Evolutionary conservation across 2,329 filamentous ascomycete genomes (phyloP).

Genomic region (Cryoendolithus antarcticus): DNA sequence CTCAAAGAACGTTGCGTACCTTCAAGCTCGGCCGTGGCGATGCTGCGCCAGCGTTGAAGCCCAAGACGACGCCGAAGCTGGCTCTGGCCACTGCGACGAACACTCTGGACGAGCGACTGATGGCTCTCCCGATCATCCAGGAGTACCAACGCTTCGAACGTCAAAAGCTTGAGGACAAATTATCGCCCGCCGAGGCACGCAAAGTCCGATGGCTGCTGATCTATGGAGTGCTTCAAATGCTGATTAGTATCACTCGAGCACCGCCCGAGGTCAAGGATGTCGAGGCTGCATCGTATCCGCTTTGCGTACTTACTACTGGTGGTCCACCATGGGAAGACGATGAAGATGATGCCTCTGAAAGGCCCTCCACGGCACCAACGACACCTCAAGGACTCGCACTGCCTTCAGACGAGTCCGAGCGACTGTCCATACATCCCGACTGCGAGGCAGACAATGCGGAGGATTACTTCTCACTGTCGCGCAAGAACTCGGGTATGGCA

Average conservation of each 20-base stretch:
- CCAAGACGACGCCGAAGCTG: conserved; percentile 35
- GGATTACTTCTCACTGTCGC: conserved; percentile 21
- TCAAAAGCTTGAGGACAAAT: conserved; percentile 44
- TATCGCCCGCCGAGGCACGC: conserved; percentile 53
- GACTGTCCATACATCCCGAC: conserved; percentile 31
- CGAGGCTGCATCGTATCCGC: conserved; percentile 44
- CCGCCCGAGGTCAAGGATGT: conserved; percentile 51
- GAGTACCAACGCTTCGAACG: conserved; percentile 61
- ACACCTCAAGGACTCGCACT: background rate
- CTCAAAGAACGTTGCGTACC: conserved; percentile 22
- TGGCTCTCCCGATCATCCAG: conserved; percentile 43
- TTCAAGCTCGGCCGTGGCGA: conserved; percentile 25
- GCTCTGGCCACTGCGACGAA: conserved; percentile 42
- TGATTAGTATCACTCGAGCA: conserved; percentile 49
- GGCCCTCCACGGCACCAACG: background rate
- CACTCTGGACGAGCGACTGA: conserved; percentile 21
- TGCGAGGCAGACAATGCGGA: conserved; percentile 31
- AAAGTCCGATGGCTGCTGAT: conserved; percentile 70
- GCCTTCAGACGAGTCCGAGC: conserved; percentile 9
- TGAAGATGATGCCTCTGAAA: background rate
- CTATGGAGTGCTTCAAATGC: conserved; percentile 59
- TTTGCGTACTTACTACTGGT: conserved; percentile 29
- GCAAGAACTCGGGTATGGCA: conserved; percentile 9
- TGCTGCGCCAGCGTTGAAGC: conserved; percentile 29
- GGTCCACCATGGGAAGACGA: conserved; percentile 1